Conservation (phyloP, 2,329 filamentous ascomycete genomes). For the Erysiphe pulchra region DNA sequence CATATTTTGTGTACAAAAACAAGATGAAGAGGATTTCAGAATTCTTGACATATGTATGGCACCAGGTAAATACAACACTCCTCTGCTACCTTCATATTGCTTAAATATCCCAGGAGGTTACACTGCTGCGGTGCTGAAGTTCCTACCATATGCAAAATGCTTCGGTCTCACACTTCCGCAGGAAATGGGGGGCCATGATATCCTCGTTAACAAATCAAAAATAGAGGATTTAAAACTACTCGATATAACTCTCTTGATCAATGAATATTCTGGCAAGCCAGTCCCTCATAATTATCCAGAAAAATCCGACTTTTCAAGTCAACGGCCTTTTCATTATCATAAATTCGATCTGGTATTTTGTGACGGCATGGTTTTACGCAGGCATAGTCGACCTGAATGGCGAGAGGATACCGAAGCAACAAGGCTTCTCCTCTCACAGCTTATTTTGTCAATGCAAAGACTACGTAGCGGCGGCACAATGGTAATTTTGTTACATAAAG, state of each 20-base stretch:
- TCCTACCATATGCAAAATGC: conserved; percentile 2
- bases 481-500: conserved; percentile 8
- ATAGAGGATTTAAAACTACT: conserved; percentile 1
- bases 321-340: conserved; percentile 5
- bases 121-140: conserved; percentile 2
- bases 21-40: conserved; percentile 1
- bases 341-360: conserved; percentile 10
- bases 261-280: conserved; percentile 1
- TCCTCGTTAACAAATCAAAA: conserved; percentile 2
- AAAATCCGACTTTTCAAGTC: conserved; percentile 2
- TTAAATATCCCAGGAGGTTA: conserved; percentile 3
- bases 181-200: conserved; percentile 6
- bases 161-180: conserved; percentile 6
- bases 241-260: conserved; percentile 3
- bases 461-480: conserved; percentile 5
- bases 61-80: not conserved
- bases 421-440: conserved; percentile 5
- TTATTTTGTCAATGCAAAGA: conserved; percentile 8
- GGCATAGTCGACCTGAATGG: conserved; percentile 6
- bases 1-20: conserved; percentile 1
- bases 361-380: conserved; percentile 9
- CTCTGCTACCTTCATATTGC: not conserved
- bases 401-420: conserved; percentile 4
- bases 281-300: conserved; percentile 4
- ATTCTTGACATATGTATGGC: conserved; percentile 11